phyloP scores from a whole-genome alignment of 73 alveolate genomes.

The Tetrahymena malaccensis region DNA sequence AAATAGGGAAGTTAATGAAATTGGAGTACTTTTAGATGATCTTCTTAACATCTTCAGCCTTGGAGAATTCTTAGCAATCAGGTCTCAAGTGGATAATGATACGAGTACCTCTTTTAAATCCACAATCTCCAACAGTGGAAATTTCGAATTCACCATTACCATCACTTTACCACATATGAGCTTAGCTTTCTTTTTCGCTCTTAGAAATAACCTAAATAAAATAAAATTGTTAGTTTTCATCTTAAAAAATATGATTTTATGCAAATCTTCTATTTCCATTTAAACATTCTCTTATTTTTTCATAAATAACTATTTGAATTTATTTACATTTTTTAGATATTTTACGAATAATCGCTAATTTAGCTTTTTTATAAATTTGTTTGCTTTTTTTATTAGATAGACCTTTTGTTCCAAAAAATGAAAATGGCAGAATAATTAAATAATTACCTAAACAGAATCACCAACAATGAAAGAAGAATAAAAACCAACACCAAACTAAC shows the following conservation, averaged over 20 bases:
- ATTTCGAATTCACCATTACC: conserved; percentile 58
- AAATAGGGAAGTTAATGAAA: conserved; percentile 58
- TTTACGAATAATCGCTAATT: no score
- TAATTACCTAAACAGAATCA: conserved; percentile 44
- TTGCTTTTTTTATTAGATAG: neutral
- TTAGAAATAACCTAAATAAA: conserved; percentile 40
- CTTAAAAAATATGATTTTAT: no score
- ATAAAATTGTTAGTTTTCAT: neutral
- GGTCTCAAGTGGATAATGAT: conserved; percentile 50
- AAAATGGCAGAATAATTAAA: neutral
- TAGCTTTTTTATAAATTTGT: no score
- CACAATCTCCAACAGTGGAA: conserved; percentile 24
- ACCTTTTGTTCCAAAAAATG: no score
- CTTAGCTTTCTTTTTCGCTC: conserved; percentile 46
- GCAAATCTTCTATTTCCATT: no score
- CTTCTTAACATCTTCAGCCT: conserved; percentile 38
- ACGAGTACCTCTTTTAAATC: conserved; percentile 62
- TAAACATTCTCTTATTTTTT: no score
- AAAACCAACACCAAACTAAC: conserved; percentile 79
- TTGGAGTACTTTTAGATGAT: conserved; percentile 51
- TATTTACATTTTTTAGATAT: no score
- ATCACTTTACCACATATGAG: conserved; percentile 64
- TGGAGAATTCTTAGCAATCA: conserved; percentile 44
- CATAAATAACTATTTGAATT: no score
- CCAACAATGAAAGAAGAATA: conserved; percentile 68